Evolutionary conservation across 495 filamentous ascomycete genomes (phyloP).

Genomic region (Daldinia caldariorum): DNA sequence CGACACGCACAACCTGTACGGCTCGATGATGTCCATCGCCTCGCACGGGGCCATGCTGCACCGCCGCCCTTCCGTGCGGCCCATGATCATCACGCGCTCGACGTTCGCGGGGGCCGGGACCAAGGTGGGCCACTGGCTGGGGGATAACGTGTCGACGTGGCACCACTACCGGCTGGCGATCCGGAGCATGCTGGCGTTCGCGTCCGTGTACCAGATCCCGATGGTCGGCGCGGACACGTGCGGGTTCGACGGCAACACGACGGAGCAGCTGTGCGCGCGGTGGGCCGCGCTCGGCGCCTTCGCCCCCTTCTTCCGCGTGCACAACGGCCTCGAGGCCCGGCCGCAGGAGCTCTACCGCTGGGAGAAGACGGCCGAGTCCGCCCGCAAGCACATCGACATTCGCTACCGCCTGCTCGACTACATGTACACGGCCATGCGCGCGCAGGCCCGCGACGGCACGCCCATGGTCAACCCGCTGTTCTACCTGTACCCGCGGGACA

Average conservation of each 20-base stretch:
- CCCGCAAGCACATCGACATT: slow-evolving; percentile 75
- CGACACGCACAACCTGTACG: slow-evolving; percentile 86
- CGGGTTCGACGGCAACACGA: slow-evolving; percentile 77
- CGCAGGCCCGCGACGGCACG: slow-evolving; percentile 72
- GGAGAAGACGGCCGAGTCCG: slow-evolving; percentile 69
- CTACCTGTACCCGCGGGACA: slow-evolving; percentile 75
- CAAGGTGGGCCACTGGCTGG: slow-evolving; percentile 87
- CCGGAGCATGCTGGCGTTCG: slow-evolving; percentile 74
- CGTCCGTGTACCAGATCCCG: slow-evolving; percentile 82
- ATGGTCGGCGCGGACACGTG: slow-evolving; percentile 89
- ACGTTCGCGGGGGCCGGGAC: slow-evolving; percentile 84
- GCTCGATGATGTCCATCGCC: slow-evolving; percentile 81
- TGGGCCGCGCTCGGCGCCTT: slow-evolving; percentile 88
- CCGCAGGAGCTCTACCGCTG: slow-evolving; percentile 85
- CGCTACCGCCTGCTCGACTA: slow-evolving; percentile 83
- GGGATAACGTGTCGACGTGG: slow-evolving; percentile 83
- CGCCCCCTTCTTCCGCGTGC: slow-evolving; percentile 85
- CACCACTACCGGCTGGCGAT: slow-evolving; percentile 76
- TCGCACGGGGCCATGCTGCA: slow-evolving; percentile 74
- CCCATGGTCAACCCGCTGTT: slow-evolving; percentile 75
- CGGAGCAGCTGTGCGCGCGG: slow-evolving; percentile 80
- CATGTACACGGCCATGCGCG: slow-evolving; percentile 78
- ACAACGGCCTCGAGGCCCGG: slow-evolving; percentile 55
- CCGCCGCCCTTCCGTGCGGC: slow-evolving; percentile 72
- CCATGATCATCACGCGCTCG: slow-evolving; percentile 83